A percentile compares a stretch with the other conserved stretches of the same genome.
These are phyloP conservation scores for Saccharomyces mikatae DNA, from an alignment of 805 yeast genomes.

Conservation along the genomic window DNA sequence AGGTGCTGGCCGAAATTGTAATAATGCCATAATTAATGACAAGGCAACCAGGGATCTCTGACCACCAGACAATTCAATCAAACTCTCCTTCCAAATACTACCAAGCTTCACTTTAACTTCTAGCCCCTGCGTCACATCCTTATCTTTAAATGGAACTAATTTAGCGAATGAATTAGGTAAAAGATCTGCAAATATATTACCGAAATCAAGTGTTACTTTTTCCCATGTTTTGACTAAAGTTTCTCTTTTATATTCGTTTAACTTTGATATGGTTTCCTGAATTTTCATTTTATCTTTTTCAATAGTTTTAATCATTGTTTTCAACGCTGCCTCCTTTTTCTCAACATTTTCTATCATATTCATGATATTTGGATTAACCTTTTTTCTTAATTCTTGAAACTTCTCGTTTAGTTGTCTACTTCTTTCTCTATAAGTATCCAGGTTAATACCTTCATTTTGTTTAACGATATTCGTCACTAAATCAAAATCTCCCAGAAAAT, in stretches of 20 bases:
- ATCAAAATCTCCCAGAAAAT: constrained; percentile 67
- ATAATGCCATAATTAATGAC: constrained; percentile 81
- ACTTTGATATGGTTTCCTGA: constrained; percentile 73
- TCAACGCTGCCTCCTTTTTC: constrained; percentile 71
- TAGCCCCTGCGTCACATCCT: constrained; percentile 80
- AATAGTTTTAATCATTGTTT: constrained; percentile 74
- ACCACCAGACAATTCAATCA: constrained; percentile 94
- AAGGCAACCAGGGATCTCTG: constrained; percentile 91
- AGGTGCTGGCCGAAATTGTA: constrained; percentile 96
- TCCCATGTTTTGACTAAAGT: constrained; percentile 79
- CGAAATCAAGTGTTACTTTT: constrained; percentile 83
- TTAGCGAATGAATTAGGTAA: constrained; percentile 87
- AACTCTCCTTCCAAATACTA: constrained; percentile 88
- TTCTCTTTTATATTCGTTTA: constrained; percentile 77
- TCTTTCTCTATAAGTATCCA: constrained; percentile 54
- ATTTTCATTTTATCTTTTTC: constrained; percentile 85
- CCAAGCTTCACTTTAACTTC: constrained; percentile 88
- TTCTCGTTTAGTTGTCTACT: constrained; percentile 48
- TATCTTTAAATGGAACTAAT: constrained; percentile 70
- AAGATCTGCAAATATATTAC: constrained; percentile 78
- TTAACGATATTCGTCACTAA: constrained; percentile 48
- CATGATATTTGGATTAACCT: constrained; percentile 81
- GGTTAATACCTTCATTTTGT: constrained; percentile 54
- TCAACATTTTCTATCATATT: constrained; percentile 87
- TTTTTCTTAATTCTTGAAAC: constrained; percentile 63